Conservation (phyloP, 1,284 basidiomycete genomes). For the Cronartium ribicola region DNA sequence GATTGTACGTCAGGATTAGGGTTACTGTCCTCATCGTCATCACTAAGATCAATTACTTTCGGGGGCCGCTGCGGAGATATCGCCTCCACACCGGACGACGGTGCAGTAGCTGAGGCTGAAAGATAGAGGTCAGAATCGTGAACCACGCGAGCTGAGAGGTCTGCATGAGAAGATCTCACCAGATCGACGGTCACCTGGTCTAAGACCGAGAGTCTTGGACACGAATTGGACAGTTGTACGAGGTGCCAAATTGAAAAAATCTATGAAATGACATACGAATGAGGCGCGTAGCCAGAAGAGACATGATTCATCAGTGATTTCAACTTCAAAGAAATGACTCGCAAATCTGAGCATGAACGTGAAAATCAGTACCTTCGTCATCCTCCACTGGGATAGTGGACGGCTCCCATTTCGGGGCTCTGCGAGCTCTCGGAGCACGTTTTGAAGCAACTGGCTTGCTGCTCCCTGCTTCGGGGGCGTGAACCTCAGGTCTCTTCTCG, state of each 20-base stretch:
- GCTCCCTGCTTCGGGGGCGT: background rate
- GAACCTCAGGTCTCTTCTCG: background rate
- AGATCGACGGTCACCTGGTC: background rate
- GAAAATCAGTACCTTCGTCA: background rate
- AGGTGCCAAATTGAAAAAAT: conserved; percentile 33
- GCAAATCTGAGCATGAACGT: background rate
- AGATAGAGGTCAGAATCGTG: background rate
- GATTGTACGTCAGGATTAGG: background rate
- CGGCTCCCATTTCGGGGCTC: background rate
- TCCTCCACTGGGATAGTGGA: background rate
- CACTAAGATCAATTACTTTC: background rate
- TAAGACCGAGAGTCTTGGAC: conserved; percentile 33
- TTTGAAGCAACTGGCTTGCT: background rate
- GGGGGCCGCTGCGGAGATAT: background rate
- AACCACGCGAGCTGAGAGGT: too few relatives aligned
- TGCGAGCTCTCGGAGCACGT: background rate
- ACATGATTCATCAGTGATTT: background rate
- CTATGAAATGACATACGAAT: background rate
- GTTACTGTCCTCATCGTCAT: background rate
- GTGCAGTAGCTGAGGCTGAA: background rate
- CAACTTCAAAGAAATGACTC: background rate
- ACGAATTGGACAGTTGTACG: conserved; percentile 23
- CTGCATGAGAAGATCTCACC: background rate
- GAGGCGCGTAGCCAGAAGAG: background rate
- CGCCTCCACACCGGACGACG: background rate